Conservation (phyloP, 176 grass and related monocot genomes). For the Aegilops sharonensis region DNA sequence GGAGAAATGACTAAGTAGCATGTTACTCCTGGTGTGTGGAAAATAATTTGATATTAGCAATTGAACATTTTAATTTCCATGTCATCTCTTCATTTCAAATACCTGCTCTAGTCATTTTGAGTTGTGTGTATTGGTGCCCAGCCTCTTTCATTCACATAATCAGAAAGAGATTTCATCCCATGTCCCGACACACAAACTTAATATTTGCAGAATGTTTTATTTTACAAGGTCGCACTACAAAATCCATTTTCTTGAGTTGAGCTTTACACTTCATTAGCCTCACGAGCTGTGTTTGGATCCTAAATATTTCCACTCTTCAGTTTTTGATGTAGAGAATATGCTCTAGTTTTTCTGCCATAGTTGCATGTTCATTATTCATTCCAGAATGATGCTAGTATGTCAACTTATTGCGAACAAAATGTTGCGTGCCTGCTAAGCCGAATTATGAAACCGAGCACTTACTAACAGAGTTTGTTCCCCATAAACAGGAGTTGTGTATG, state of each 20-base stretch:
- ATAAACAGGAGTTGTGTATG: slow-evolving; percentile 79
- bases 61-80: slow-evolving; percentile 20
- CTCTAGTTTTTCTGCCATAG: background rate
- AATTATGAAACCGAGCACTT: background rate
- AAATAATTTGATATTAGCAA: slow-evolving; percentile 12
- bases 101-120: background rate
- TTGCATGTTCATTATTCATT: background rate
- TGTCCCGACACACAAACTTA: background rate
- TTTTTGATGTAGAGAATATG: background rate
- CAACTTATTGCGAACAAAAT: background rate
- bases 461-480: slow-evolving; percentile 15
- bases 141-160: background rate
- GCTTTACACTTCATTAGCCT: slow-evolving; percentile 1
- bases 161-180: background rate
- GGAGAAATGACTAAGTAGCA: background rate
- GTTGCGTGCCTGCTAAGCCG: slow-evolving; percentile 8
- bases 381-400: background rate
- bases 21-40: slow-evolving; percentile 5
- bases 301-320: background rate
- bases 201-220: background rate
- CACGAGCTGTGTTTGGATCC: background rate
- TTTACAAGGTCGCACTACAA: slow-evolving; percentile 8
- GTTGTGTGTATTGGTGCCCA: background rate
- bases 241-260: background rate
- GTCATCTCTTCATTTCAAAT: background rate